phyloP scores from a whole-genome alignment of 1,284 basidiomycete genomes.

The Heterobasidion parviporum region DNA sequence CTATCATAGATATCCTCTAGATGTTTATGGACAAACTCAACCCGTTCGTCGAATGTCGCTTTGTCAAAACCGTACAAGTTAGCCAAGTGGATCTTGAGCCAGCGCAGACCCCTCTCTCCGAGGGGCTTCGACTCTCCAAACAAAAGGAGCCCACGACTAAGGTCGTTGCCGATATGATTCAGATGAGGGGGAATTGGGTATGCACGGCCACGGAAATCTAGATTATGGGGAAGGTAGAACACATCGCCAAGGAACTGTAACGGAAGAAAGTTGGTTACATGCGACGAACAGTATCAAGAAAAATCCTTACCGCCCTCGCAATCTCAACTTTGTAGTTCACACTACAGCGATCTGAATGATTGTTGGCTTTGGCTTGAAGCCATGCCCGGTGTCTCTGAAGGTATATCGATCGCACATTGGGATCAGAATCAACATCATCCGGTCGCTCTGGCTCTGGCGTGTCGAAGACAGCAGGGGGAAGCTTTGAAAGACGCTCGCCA shows the following conservation, averaged over 20 bases:
- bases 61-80: slow-evolving; percentile 96
- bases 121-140: slow-evolving; percentile 82
- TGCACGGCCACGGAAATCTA: slow-evolving; percentile 96
- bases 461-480: slow-evolving; percentile 63
- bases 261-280: neutral
- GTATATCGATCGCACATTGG: slow-evolving; percentile 56
- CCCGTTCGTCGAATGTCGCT: slow-evolving; percentile 88
- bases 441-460: slow-evolving; percentile 60
- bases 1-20: slow-evolving; percentile 79
- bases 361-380: slow-evolving; percentile 61
- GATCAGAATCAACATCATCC: slow-evolving; percentile 56
- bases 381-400: slow-evolving; percentile 53
- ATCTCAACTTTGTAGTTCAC: slow-evolving; percentile 99
- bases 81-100: slow-evolving; percentile 90
- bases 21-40: slow-evolving; percentile 68
- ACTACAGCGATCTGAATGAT: slow-evolving; percentile 87
- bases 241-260: slow-evolving; percentile 73
- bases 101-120: slow-evolving; percentile 70
- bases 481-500: slow-evolving; percentile 66
- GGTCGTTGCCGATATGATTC: slow-evolving; percentile 94
- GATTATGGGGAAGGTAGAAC: slow-evolving; percentile 94
- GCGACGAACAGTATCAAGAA: neutral
- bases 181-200: slow-evolving; percentile 97
- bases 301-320: slow-evolving; percentile 67
- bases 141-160: slow-evolving; percentile 82